phyloP scores from a whole-genome alignment of 805 yeast species.

The Sugiyamaella smithiae region DNA sequence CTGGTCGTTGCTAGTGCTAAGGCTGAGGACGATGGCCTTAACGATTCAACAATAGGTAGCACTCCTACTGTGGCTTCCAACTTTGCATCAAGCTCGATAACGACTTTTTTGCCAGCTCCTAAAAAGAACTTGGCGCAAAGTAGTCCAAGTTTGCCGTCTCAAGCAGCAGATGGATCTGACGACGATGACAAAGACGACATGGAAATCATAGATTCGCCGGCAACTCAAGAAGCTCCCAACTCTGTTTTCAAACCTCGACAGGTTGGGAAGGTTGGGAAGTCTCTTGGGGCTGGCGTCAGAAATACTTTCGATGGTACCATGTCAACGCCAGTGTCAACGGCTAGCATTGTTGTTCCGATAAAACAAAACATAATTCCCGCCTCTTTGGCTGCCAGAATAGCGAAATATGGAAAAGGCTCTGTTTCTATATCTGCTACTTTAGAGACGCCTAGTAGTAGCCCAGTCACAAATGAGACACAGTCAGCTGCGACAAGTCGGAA shows the following conservation, averaged over 20 bases:
- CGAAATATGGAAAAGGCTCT: constrained; percentile 18
- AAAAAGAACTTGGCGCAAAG: too few species aligned
- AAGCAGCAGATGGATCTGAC: too few species aligned
- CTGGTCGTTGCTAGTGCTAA: neutral
- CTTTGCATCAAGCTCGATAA: too few species aligned
- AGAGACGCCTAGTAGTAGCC: too few species aligned
- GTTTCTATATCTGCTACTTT: too few species aligned
- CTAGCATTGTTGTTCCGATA: neutral
- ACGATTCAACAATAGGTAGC: neutral
- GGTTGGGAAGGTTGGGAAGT: neutral
- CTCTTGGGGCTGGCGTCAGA: neutral
- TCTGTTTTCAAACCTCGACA: neutral
- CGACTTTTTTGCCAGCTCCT: constrained; percentile 4
- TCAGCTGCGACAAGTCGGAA: too few species aligned
- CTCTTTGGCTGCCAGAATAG: constrained; percentile 22
- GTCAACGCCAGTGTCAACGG: neutral
- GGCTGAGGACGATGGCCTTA: neutral
- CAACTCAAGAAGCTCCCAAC: neutral
- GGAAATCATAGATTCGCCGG: neutral
- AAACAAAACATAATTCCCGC: constrained; percentile 21
- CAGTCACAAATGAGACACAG: too few species aligned
- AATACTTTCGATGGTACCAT: neutral
- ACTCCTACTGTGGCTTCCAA: too few species aligned
- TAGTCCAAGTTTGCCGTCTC: too few species aligned
- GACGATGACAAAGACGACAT: neutral